Conservation (phyloP, 73 alveolate genomes). For the Paramecium caudatum region DNA sequence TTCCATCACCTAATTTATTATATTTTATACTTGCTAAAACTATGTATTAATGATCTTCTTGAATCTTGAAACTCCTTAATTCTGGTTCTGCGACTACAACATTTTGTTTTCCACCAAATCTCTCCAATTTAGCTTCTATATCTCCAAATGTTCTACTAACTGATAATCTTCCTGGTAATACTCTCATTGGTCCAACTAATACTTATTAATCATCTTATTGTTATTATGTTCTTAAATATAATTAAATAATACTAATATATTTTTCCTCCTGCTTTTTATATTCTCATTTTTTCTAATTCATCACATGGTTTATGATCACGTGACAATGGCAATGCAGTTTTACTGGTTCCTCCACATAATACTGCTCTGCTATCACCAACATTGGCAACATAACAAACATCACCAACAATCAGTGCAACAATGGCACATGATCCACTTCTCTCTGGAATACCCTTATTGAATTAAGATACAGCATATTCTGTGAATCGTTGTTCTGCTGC, state of each 20-base stretch:
- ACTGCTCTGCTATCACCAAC: slow-evolving; percentile 99
- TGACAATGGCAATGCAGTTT: slow-evolving; percentile 87
- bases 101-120: slow-evolving; percentile 97
- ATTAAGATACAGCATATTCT: slow-evolving; percentile 80
- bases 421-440: slow-evolving; percentile 98
- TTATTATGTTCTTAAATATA: background rate
- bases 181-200: slow-evolving; percentile 96
- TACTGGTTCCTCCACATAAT: slow-evolving; percentile 90
- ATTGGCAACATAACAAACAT: slow-evolving; percentile 94
- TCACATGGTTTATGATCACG: slow-evolving; percentile 98
- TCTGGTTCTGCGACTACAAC: slow-evolving; percentile 97
- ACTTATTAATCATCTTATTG: background rate
- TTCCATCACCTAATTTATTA: slow-evolving; percentile 92
- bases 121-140: slow-evolving; percentile 92
- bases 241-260: slow-evolving; percentile 79
- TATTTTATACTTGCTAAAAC: slow-evolving; percentile 73
- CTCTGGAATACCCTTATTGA: slow-evolving; percentile 79
- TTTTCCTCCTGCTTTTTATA: slow-evolving; percentile 96
- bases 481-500: slow-evolving; percentile 92
- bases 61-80: slow-evolving; percentile 87
- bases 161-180: slow-evolving; percentile 97
- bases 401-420: slow-evolving; percentile 92
- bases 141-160: slow-evolving; percentile 97
- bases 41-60: slow-evolving; percentile 85
- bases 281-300: slow-evolving; percentile 94